Evolutionary conservation across 192 early-diverging fungal species (phyloP).

Genomic region (Fimicolochytrium jonesii): DNA sequence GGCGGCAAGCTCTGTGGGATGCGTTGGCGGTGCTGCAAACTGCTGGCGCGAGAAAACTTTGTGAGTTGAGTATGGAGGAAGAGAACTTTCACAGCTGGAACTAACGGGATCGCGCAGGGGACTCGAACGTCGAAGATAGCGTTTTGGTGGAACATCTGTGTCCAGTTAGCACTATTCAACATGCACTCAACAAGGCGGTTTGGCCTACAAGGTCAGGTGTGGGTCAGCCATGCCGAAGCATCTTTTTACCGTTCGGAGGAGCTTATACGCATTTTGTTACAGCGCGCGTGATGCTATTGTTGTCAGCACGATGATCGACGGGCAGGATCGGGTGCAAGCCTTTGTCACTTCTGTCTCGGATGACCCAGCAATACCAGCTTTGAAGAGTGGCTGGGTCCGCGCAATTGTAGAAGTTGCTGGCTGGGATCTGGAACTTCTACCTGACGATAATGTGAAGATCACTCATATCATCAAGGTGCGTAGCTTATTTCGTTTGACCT

Average conservation of each 20-base stretch:
- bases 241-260: neutral
- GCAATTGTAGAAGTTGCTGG: constrained; percentile 21
- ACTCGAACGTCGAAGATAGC: constrained; percentile 14
- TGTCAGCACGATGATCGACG: neutral
- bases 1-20: constrained; percentile 2
- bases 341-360: constrained; percentile 4
- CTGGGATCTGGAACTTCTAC: constrained; percentile 15
- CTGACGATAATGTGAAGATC: neutral
- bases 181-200: constrained; percentile 21
- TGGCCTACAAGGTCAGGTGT: constrained; percentile 28
- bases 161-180: neutral
- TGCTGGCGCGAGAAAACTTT: constrained; percentile 16
- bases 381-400: constrained; percentile 17
- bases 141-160: constrained; percentile 17
- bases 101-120: constrained; percentile 1
- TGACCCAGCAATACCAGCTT: constrained; percentile 7
- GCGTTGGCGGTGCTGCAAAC: constrained; percentile 16
- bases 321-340: neutral
- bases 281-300: constrained; percentile 20
- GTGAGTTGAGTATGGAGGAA: neutral
- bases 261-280: too few relatives aligned
- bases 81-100: neutral
- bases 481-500: too few relatives aligned
- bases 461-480: constrained; percentile 20
- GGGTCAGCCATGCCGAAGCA: neutral